Base-by-base conservation (phyloP, 305 asterid species). In the Fraxinus baroniana region DNA sequence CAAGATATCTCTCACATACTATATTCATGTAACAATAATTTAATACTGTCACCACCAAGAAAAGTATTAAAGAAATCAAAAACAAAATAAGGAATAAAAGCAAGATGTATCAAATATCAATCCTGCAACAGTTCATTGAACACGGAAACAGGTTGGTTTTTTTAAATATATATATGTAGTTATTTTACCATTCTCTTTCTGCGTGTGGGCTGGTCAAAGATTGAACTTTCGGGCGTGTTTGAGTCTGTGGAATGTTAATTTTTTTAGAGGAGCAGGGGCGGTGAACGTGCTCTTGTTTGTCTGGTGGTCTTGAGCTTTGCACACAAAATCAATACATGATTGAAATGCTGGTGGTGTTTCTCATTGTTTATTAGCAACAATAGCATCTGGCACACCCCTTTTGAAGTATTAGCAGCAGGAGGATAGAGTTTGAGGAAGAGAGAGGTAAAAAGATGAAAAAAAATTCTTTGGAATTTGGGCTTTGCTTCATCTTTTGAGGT, bases 401-500 rank as follows among this genome's bases (percentile, higher is more conserved):
- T 22, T 64, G 72, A 64, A 64, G 72, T 7, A 24, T 64, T 64
- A 24, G 17, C 32, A 22, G 28, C 17, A 24, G 72, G n/a, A 76
- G 39, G 44, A 60, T 72, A 70, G 55, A 62, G 33, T 72, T 64
- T 24, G 70, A 66, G 79, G 37, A 79, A 49, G 88, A 71, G 86
- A 76, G 85, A 79, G 87, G 77, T 64, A 22, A 64, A 64, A 64
- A 10, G 32, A 24, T 24, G 3, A 24, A 83, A 28, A 37, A 7
- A 46, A 78, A 74, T 49, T 83, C 79, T 83, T 88, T 80, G 95
- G 89, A 90, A 84, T 87, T 89, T 82, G 97, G 82, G 85, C 85
- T 83, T 33, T 84, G 80, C 87, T 84, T 82, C 84, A 84, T 87
- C 94, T 91, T 93, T 91, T 89, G 90, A 91, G 97, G 89, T 83